phyloP scores from a whole-genome alignment of 2,329 filamentous ascomycete genomes.

The Scedosporium minutisporum region DNA sequence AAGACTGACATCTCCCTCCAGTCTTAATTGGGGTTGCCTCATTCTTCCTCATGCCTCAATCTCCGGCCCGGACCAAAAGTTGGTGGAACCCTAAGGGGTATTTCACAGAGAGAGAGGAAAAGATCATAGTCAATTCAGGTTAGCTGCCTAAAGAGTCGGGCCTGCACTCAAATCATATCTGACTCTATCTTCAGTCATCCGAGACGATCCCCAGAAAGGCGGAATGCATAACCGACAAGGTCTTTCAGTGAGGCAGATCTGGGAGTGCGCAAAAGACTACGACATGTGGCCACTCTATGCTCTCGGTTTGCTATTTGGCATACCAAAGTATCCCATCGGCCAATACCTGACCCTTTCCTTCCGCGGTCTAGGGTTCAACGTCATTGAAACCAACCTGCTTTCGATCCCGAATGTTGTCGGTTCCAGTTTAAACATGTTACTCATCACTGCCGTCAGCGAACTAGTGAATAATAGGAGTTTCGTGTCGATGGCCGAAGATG shows the following conservation, averaged over 20 bases:
- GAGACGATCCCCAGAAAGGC: slow-evolving; percentile 46
- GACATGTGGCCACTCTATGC: slow-evolving; percentile 44
- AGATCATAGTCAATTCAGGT: slow-evolving; percentile 53
- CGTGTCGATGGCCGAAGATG: slow-evolving; percentile 34
- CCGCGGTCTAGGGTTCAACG: slow-evolving; percentile 36
- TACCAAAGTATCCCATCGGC: slow-evolving; percentile 35
- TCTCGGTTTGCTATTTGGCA: slow-evolving; percentile 35
- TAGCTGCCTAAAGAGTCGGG: not conserved
- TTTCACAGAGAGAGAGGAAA: slow-evolving; percentile 54
- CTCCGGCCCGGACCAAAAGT: slow-evolving; percentile 52
- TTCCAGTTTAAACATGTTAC: slow-evolving; percentile 37
- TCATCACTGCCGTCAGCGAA: slow-evolving; percentile 42
- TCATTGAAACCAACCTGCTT: slow-evolving; percentile 44
- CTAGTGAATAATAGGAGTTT: slow-evolving; percentile 38
- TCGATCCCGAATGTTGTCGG: slow-evolving; percentile 37
- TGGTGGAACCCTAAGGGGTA: slow-evolving; percentile 47
- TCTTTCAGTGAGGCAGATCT: slow-evolving; percentile 32
- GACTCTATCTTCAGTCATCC: slow-evolving; percentile 19
- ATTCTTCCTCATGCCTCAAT: slow-evolving; percentile 48
- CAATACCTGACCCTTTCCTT: slow-evolving; percentile 43
- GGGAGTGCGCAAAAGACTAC: slow-evolving; percentile 37
- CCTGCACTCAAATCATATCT: slow-evolving; percentile 1
- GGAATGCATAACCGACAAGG: slow-evolving; percentile 45
- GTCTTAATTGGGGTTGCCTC: slow-evolving; percentile 41
- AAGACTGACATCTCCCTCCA: slow-evolving; percentile 7